phyloP scores from a whole-genome alignment of 1,139 yeast genomes.

The Protomyces inouyei region DNA sequence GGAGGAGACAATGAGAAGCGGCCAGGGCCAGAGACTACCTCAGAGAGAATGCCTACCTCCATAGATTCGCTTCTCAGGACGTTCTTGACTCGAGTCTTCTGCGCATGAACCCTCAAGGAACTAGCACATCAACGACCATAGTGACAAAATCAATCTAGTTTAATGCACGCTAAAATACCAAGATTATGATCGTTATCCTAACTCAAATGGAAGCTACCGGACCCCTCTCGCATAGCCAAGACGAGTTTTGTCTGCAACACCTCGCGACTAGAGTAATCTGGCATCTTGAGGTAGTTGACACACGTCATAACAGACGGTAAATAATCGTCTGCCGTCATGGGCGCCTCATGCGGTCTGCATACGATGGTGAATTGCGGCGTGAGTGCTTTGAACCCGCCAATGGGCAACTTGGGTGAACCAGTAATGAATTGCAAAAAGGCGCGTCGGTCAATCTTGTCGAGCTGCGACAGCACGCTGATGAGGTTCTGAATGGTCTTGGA shows the following conservation, averaged over 20 bases:
- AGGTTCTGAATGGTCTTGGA: slow-evolving; percentile 60
- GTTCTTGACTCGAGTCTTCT: no score
- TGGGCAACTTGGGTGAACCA: slow-evolving; percentile 87
- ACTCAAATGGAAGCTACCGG: slow-evolving; percentile 80
- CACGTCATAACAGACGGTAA: slow-evolving; percentile 98
- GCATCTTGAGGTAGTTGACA: slow-evolving; percentile 87
- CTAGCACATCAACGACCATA: not conserved
- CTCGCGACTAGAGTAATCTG: slow-evolving; percentile 64
- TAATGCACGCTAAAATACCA: not conserved
- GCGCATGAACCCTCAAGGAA: not conserved
- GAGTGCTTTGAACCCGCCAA: slow-evolving; percentile 85
- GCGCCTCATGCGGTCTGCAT: slow-evolving; percentile 65
- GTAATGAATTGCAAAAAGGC: slow-evolving; percentile 80
- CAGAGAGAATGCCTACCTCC: no score
- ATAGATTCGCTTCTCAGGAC: no score
- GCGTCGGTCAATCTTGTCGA: slow-evolving; percentile 55
- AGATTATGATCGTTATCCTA: slow-evolving; percentile 34
- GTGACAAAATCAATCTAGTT: not conserved
- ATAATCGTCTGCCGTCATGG: slow-evolving; percentile 66
- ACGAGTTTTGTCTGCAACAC: slow-evolving; percentile 55
- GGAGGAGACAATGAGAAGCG: no score
- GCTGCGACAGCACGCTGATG: slow-evolving; percentile 55
- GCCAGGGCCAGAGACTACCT: no score
- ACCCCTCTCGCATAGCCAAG: slow-evolving; percentile 81
- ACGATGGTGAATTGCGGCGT: slow-evolving; percentile 86